Percentiles rank a stretch among this genome's conserved stretches.
phyloP scores from a whole-genome alignment of 306 rosid species.

The Prunus padus region DNA sequence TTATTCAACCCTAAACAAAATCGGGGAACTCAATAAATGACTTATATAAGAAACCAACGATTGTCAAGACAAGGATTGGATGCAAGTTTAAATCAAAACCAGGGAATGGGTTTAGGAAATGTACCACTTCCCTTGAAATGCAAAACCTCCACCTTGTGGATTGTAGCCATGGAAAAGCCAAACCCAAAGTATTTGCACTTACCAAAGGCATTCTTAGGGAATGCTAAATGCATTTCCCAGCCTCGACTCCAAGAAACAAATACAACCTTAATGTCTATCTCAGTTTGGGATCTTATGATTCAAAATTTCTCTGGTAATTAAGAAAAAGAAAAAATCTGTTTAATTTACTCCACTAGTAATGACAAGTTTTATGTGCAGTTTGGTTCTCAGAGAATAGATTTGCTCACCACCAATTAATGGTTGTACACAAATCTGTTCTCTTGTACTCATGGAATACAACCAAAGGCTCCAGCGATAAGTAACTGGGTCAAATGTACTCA shows the following conservation, averaged over 20 bases:
- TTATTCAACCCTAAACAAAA: no score
- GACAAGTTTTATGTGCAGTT: background rate
- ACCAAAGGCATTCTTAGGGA: background rate
- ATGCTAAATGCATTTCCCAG: background rate
- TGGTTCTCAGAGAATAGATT: background rate
- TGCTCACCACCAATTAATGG: background rate
- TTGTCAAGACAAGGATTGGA: no score
- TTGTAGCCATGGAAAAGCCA: no score
- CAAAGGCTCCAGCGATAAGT: background rate
- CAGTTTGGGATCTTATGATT: background rate
- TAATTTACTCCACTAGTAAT: background rate
- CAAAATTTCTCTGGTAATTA: background rate
- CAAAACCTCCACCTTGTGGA: no score
- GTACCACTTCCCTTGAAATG: no score
- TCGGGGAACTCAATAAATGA: no score
- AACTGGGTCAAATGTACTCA: background rate
- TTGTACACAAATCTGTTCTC: background rate
- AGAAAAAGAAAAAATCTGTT: background rate
- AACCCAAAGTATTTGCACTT: background rate
- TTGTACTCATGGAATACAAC: background rate
- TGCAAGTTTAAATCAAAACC: background rate
- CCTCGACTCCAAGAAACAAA: background rate
- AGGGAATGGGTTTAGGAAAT: no score
- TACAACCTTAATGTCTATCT: background rate
- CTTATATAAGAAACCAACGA: no score